Evolutionary conservation across 202 grass and related monocot species (phyloP), one percentile per base, ranked within the genome.

Genomic region (Panicum hallii): DNA sequence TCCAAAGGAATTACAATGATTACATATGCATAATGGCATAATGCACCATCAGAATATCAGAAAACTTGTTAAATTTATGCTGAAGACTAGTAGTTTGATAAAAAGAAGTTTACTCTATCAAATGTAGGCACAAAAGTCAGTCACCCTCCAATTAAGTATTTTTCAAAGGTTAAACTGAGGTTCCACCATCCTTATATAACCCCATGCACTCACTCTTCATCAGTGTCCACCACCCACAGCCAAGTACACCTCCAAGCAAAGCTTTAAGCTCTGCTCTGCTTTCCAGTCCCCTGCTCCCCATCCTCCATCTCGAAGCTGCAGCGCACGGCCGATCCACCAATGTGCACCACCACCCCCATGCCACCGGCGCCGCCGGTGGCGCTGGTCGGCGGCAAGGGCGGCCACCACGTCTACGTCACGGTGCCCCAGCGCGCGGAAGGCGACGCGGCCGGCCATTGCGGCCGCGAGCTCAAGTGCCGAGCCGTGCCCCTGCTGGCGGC

Each of bases 321-420:
- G 46, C 42, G 10, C 70, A 34, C 50, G 22, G 9, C 11, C 15
- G 12, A 61, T 15, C 46, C 53, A 63, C 46, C 46, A 79, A 91
- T 95, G 93, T 88, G 93, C 84, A 95, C 64, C 57, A 87, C 64
- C 48, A 88, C 49, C 19, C 67, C 84, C 41, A 70, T 23, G 64
- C 79, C 87, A 55, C 53, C 88, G 9, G 30, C 47, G 56, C 71
- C 84, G 5, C 45, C 47, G 15, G 63, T 76, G 20, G 46, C 70
- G 5, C 28, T 64, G 11, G n/a, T 49, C 47, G 70, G 54, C 11
- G 54, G 30, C 40, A 87, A 90, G 62, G 84, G 23, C 20, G 60
- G 19, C 43, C 80, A 55, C 45, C 85, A 85, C 48, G 81, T 91
- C 47, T 91, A 91, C 65, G 75, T 72, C 30, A 43, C 55, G 40